Conservation (phyloP, 805 yeast genomes). For the Suhomyces sp. region DNA sequence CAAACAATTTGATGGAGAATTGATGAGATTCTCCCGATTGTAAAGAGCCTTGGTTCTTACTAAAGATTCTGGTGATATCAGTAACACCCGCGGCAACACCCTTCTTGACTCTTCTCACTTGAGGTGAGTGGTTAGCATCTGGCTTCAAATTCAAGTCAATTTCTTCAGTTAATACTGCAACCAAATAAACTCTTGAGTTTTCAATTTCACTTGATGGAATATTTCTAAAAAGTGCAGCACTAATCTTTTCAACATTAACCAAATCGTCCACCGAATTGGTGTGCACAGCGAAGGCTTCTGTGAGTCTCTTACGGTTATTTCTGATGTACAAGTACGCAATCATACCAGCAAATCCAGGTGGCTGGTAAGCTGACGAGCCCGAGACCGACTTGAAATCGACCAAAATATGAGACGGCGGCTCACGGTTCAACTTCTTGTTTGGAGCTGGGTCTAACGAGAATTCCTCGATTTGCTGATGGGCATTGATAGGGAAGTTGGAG, state of each 20-base stretch:
- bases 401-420: conserved; percentile 62
- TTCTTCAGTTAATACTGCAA: conserved; percentile 71
- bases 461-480: conserved; percentile 24
- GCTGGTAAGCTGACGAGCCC: conserved; percentile 55
- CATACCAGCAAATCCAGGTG: conserved; percentile 67
- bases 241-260: conserved; percentile 58
- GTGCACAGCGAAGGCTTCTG: conserved; percentile 76
- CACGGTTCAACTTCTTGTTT: conserved; percentile 46
- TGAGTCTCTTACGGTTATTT: conserved; percentile 57
- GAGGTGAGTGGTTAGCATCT: conserved; percentile 19
- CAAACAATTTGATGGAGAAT: conserved; percentile 67
- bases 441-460: conserved; percentile 44
- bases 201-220: conserved; percentile 66
- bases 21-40: conserved; percentile 65
- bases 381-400: conserved; percentile 73
- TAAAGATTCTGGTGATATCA: conserved; percentile 76
- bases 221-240: conserved; percentile 77
- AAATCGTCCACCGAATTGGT: conserved; percentile 57
- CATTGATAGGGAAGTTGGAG: conserved; percentile 62
- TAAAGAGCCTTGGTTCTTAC: conserved; percentile 58
- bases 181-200: conserved; percentile 66
- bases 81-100: conserved; percentile 89
- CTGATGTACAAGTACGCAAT: conserved; percentile 71
- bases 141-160: conserved; percentile 44
- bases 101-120: conserved; percentile 51